Conservation (phyloP, 768 basidiomycete genomes). For the Clavaria fumosa region DNA sequence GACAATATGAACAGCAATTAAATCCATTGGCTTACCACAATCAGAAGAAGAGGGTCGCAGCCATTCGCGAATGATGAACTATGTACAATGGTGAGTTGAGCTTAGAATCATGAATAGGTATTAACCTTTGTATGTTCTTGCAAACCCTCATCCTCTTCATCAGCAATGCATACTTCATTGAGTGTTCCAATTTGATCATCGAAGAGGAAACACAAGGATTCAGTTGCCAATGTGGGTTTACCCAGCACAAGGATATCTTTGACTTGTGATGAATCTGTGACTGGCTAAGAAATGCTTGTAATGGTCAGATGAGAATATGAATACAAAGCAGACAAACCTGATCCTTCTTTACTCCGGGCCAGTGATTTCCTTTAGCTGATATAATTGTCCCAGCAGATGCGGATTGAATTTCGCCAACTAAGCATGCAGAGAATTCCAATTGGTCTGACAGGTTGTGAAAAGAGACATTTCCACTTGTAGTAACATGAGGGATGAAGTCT, state of each 20-base stretch:
- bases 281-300: background rate
- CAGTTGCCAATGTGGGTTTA: constrained; percentile 1
- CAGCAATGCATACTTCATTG: background rate
- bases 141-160: background rate
- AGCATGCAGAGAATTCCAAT: background rate
- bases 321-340: constrained; percentile 1
- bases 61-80: no score
- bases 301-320: background rate
- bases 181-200: constrained; percentile 7
- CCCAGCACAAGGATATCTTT: constrained; percentile 9
- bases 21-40: no score
- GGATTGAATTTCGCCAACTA: constrained; percentile 8
- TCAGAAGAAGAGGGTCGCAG: no score
- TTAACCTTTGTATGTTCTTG: no score
- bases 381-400: constrained; percentile 5
- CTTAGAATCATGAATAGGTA: no score
- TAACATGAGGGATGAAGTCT: background rate
- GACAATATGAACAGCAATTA: no score
- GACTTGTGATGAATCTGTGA: constrained; percentile 4
- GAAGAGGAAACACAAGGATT: constrained; percentile 1
- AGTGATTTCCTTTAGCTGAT: constrained; percentile 10
- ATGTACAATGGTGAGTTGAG: no score
- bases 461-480: background rate
- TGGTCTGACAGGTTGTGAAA: background rate
- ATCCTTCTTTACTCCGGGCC: background rate